These are phyloP conservation scores for Balamuthia mandrillaris DNA, from an alignment of 208 protist species.

Conservation along the genomic window DNA sequence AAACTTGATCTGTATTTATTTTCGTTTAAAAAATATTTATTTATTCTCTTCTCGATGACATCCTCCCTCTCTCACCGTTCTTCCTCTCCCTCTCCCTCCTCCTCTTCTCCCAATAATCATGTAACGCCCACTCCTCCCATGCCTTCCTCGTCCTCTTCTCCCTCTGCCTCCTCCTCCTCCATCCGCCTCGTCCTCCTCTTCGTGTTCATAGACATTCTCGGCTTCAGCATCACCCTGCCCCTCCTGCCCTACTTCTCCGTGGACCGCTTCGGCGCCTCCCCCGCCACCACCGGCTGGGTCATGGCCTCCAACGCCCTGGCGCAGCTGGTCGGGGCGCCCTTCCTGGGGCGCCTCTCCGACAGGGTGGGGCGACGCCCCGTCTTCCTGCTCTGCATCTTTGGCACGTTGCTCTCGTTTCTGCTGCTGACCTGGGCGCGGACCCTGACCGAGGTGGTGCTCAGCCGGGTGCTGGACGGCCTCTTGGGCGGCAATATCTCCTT, in stretches of 20 bases:
- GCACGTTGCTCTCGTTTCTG: neutral
- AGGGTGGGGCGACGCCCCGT: neutral
- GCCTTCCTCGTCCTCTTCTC: no score
- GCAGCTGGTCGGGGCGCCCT: neutral
- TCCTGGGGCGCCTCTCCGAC: neutral
- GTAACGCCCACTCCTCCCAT: no score
- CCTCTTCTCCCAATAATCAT: no score
- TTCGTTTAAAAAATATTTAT: no score
- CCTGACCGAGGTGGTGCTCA: neutral
- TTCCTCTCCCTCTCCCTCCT: no score
- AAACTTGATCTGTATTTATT: no score
- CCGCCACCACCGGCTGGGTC: neutral
- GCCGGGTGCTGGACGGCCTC: neutral
- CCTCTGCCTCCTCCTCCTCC: no score
- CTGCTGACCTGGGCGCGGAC: neutral
- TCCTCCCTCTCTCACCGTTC: no score
- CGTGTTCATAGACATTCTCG: slow-evolving; percentile 15
- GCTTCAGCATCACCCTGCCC: neutral
- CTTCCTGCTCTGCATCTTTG: neutral
- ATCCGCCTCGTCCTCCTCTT: neutral
- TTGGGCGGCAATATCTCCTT: slow-evolving; percentile 13
- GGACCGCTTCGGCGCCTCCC: neutral
- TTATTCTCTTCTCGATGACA: no score
- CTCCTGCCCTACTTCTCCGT: slow-evolving; percentile 20
- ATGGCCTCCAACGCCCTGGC: slow-evolving; percentile 15